Evolutionary conservation across 1,284 basidiomycete species (phyloP).

Genomic region (Vanrija sp.): DNA sequence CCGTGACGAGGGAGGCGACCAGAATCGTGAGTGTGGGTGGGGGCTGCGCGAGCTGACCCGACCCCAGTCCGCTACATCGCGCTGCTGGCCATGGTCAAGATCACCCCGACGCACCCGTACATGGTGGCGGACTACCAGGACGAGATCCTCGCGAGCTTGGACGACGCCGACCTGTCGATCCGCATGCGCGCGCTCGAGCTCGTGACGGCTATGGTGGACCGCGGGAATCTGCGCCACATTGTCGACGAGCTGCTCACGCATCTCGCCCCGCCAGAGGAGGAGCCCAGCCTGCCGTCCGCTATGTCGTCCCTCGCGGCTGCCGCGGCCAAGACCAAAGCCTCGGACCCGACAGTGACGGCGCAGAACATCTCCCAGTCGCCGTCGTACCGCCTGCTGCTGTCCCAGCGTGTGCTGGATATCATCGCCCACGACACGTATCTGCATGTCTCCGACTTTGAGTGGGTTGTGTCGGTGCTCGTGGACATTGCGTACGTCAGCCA

Average conservation of each 20-base stretch:
- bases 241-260: conserved; percentile 82
- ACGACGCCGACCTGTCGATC: conserved; percentile 92
- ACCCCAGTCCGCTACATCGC: conserved; percentile 89
- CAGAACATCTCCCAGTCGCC: conserved; percentile 54
- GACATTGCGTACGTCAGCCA: conserved; percentile 81
- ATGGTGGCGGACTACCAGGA: conserved; percentile 90
- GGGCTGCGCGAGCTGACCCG: neutral
- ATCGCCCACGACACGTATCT: conserved; percentile 78
- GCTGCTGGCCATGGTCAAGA: conserved; percentile 89
- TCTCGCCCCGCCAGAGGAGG: conserved; percentile 62
- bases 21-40: conserved; percentile 67
- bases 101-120: conserved; percentile 86
- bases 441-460: conserved; percentile 88
- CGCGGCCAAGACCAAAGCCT: conserved; percentile 14
- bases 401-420: conserved; percentile 74
- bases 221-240: conserved; percentile 78
- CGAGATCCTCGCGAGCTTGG: conserved; percentile 81
- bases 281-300: conserved; percentile 32
- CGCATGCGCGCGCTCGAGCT: conserved; percentile 92
- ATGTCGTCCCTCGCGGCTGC: conserved; percentile 30
- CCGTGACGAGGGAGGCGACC: conserved; percentile 73
- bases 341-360: conserved; percentile 32
- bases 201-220: conserved; percentile 84
- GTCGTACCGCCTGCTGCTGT: conserved; percentile 76
- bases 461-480: conserved; percentile 90